Conservation (phyloP, 345 rosid species). For the thale cress (Arabidopsis thaliana) region TAIR10.1 NC_003071.7:13128501-13129000, state of each 20-base stretch:
- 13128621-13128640: constrained; percentile 16
- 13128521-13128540: neutral
- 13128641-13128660: neutral
- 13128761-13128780: neutral
- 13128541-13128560: no score
- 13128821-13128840: no score
- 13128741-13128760: neutral
- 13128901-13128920: no score
- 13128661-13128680: neutral
- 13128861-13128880: no score
- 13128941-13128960: no score
- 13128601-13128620: constrained; percentile 1
- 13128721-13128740: constrained; percentile 13
- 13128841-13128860: no score
- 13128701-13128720: constrained; percentile 8
- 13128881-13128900: no score
- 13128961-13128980: no score
- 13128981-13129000: no score
- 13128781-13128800: neutral
- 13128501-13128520: neutral
- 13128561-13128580: constrained; percentile 31
- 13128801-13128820: neutral
- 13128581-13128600: constrained; percentile 23
- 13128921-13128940: no score
- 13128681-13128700: constrained; percentile 24